Evolutionary conservation across 179 eudicot species (phyloP).

Genomic region (Heliamphora pulchella): DNA sequence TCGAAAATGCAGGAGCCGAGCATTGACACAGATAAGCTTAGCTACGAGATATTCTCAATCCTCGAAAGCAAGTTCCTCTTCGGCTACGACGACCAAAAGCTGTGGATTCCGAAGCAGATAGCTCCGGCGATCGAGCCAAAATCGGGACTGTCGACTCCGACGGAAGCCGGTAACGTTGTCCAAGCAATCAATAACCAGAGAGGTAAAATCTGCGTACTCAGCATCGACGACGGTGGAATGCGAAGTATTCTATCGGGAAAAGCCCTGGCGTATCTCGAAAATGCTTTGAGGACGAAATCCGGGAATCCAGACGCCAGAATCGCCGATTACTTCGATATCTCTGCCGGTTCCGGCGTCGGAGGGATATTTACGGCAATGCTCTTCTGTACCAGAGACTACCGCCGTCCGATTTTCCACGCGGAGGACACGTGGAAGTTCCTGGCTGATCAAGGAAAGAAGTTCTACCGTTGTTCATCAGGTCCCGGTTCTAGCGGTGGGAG

Average conservation of each 20-base stretch:
- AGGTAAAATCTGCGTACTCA: slow-evolving; percentile 73
- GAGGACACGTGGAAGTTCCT: slow-evolving; percentile 83
- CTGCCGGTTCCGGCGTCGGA: slow-evolving; percentile 77
- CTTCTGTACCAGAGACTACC: slow-evolving; percentile 43
- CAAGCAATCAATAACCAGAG: slow-evolving; percentile 61
- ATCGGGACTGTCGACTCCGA: slow-evolving; percentile 15
- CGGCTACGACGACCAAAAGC: slow-evolving; percentile 60
- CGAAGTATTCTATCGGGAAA: slow-evolving; percentile 65
- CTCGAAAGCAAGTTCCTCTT: slow-evolving; percentile 77
- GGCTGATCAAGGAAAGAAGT: slow-evolving; percentile 51
- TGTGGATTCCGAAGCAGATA: slow-evolving; percentile 54
- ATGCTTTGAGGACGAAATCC: slow-evolving; percentile 51
- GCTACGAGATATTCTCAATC: slow-evolving; percentile 89
- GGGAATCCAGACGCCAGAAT: slow-evolving; percentile 71
- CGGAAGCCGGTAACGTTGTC: slow-evolving; percentile 20
- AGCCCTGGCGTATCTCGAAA: slow-evolving; percentile 59
- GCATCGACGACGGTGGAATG: slow-evolving; percentile 87
- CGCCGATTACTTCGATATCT: slow-evolving; percentile 83
- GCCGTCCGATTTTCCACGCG: slow-evolving; percentile 58
- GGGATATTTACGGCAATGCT: slow-evolving; percentile 82
- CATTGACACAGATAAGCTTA: slow-evolving; percentile 75
- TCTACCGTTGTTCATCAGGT: slow-evolving; percentile 31
- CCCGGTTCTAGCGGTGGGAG: slow-evolving; percentile 13
- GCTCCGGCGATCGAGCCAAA: slow-evolving; percentile 25
- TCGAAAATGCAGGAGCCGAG: slow-evolving; percentile 70